Evolutionary conservation across 805 yeast genomes (phyloP).

Genomic region (Schwanniomyces polymorphus): DNA sequence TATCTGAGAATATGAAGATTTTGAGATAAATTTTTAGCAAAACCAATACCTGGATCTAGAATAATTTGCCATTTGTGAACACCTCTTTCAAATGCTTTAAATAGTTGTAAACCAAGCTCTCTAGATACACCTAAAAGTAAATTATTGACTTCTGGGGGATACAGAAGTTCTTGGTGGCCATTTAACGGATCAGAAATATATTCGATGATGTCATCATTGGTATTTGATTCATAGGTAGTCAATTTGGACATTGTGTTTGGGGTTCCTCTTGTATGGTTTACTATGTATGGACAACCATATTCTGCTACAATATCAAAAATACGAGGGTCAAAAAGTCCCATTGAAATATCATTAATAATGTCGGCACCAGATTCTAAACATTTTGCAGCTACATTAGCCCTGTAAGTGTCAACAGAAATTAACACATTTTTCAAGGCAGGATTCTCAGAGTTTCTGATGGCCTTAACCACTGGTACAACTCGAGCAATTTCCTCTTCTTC

Average conservation of each 20-base stretch:
- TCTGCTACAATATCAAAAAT: constrained; percentile 73
- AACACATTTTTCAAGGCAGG: constrained; percentile 41
- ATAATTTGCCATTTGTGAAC: constrained; percentile 88
- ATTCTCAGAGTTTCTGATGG: constrained; percentile 49
- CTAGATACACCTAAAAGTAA: constrained; percentile 59
- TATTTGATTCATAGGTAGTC: constrained; percentile 50
- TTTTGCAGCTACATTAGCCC: constrained; percentile 69
- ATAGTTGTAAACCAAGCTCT: constrained; percentile 61
- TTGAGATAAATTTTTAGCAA: constrained; percentile 80
- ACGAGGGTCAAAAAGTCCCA: constrained; percentile 65
- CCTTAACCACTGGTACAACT: constrained; percentile 67
- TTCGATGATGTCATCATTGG: constrained; percentile 38
- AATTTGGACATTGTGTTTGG: constrained; percentile 69
- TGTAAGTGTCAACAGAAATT: constrained; percentile 86
- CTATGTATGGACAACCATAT: constrained; percentile 70
- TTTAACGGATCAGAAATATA: constrained; percentile 25
- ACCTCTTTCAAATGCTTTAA: constrained; percentile 59
- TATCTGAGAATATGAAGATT: constrained; percentile 65
- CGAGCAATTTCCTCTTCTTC: constrained; percentile 68
- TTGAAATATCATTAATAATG: constrained; percentile 87
- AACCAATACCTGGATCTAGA: constrained; percentile 94
- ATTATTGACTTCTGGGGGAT: constrained; percentile 21
- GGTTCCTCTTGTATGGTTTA: constrained; percentile 85
- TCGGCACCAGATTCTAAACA: constrained; percentile 80
- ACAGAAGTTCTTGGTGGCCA: constrained; percentile 20